Percentiles rank a stretch among this genome's conserved stretches.
These are phyloP conservation scores for Talaromyces albobiverticillius DNA, from an alignment of 2,329 filamentous ascomycete genomes.

Conservation along the genomic window DNA sequence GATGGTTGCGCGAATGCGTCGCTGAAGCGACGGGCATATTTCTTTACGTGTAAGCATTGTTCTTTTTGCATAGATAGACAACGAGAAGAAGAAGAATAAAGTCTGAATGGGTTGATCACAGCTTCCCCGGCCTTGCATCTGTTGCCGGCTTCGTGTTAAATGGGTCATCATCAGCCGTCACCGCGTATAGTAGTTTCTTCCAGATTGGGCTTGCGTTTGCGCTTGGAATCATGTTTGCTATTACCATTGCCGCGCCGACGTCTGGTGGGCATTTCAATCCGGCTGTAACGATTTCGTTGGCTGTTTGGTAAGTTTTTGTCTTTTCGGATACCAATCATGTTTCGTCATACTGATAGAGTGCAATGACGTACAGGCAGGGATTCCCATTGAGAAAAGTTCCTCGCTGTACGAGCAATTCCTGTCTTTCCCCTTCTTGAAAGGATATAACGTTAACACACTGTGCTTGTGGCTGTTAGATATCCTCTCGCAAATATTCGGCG, in stretches of 20 bases:
- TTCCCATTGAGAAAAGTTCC: slow-evolving; percentile 55
- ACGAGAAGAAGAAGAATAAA: background rate
- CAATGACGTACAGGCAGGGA: slow-evolving; percentile 49
- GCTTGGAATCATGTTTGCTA: slow-evolving; percentile 58
- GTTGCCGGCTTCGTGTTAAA: slow-evolving; percentile 52
- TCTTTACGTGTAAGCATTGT: slow-evolving; percentile 47
- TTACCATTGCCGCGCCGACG: slow-evolving; percentile 55
- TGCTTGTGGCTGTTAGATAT: slow-evolving; percentile 42
- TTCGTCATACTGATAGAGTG: background rate
- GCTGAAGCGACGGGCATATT: slow-evolving; percentile 59
- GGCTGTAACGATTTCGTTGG: slow-evolving; percentile 47
- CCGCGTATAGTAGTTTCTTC: slow-evolving; percentile 51
- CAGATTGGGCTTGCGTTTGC: slow-evolving; percentile 57
- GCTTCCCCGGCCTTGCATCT: slow-evolving; percentile 53
- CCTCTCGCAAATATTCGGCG: slow-evolving; percentile 55
- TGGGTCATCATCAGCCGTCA: slow-evolving; percentile 25
- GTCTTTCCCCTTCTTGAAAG: background rate
- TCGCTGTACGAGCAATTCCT: slow-evolving; percentile 20
- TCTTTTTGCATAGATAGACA: background rate
- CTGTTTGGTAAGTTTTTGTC: slow-evolving; percentile 22
- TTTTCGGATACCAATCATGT: no score
- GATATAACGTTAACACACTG: background rate
- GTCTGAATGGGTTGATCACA: slow-evolving; percentile 9
- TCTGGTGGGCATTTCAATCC: slow-evolving; percentile 58
- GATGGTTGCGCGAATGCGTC: slow-evolving; percentile 54